Conservation (phyloP, 345 rosid genomes). For the Gynandropsis gynandra region DNA sequence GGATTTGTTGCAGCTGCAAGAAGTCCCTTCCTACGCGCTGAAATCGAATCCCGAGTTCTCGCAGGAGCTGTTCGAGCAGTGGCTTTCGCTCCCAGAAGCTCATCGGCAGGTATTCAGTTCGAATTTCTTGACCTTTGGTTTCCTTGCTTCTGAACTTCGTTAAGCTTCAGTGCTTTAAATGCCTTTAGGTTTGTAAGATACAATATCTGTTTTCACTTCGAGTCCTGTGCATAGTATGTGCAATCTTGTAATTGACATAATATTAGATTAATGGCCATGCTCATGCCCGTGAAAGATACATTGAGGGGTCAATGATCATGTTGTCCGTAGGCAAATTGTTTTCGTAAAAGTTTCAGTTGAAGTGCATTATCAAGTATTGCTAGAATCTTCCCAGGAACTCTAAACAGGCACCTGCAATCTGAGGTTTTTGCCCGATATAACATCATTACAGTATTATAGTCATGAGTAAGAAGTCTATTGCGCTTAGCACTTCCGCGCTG, state of each 20-base stretch:
- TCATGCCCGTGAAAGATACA: too few relatives aligned
- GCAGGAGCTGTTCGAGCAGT: conserved; percentile 76
- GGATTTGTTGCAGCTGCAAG: conserved; percentile 76
- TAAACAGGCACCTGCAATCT: too few relatives aligned
- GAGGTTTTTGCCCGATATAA: too few relatives aligned
- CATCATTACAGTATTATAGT: too few relatives aligned
- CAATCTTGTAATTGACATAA: too few relatives aligned
- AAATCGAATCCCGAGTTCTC: conserved; percentile 72
- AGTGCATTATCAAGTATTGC: too few relatives aligned
- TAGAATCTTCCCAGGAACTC: too few relatives aligned
- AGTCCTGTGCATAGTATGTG: background rate
- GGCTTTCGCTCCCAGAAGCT: conserved; percentile 91
- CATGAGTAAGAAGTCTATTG: background rate
- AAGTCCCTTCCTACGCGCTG: conserved; percentile 64
- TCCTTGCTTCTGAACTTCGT: background rate
- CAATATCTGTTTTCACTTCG: background rate
- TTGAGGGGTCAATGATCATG: too few relatives aligned
- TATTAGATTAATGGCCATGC: too few relatives aligned
- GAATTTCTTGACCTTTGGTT: background rate
- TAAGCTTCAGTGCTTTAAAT: background rate
- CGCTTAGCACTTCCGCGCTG: background rate
- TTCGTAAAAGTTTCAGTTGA: too few relatives aligned
- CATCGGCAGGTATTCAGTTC: conserved; percentile 51
- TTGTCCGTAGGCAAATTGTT: too few relatives aligned
- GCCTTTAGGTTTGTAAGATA: background rate